phyloP scores from a whole-genome alignment of 495 filamentous ascomycete genomes.

The Lasiosphaeria miniovina region DNA sequence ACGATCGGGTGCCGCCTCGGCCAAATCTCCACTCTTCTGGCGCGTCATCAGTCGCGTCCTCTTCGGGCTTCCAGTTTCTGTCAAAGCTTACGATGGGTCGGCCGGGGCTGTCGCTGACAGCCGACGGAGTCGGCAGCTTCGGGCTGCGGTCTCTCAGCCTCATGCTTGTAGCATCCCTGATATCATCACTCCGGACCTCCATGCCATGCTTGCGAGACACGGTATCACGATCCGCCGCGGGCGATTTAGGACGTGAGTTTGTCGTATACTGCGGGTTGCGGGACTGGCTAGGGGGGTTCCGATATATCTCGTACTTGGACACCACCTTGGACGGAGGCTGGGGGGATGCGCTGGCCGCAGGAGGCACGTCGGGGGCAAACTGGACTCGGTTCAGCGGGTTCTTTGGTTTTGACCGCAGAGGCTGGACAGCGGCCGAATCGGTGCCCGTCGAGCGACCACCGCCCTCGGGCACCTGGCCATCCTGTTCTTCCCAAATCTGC shows the following conservation, averaged over 20 bases:
- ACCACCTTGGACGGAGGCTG: constrained; percentile 49
- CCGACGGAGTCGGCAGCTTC: constrained; percentile 78
- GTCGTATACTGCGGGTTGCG: constrained; percentile 68
- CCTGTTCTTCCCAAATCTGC: constrained; percentile 86
- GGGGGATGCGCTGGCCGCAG: constrained; percentile 16
- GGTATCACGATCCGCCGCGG: constrained; percentile 19
- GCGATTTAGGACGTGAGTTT: constrained; percentile 48
- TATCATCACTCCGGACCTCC: constrained; percentile 82
- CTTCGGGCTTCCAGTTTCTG: constrained; percentile 68
- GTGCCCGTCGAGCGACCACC: constrained; percentile 2
- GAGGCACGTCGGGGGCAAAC: constrained; percentile 37
- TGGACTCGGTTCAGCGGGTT: constrained; percentile 58
- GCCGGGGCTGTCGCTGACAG: constrained; percentile 79
- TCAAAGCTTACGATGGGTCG: constrained; percentile 94
- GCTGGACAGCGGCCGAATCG: constrained; percentile 23
- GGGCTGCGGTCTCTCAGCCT: constrained; percentile 77
- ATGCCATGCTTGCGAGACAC: constrained; percentile 64
- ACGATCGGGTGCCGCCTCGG: constrained; percentile 20
- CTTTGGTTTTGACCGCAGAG: constrained; percentile 49
- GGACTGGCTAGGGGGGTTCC: constrained; percentile 72
- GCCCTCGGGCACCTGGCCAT: constrained; percentile 34
- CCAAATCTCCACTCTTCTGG: constrained; percentile 38
- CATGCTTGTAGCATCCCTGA: constrained; percentile 87
- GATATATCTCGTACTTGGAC: constrained; percentile 69
- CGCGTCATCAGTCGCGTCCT: constrained; percentile 55